Conservation (phyloP, 2,329 filamentous ascomycete genomes). For the Colletotrichum truncatum region DNA sequence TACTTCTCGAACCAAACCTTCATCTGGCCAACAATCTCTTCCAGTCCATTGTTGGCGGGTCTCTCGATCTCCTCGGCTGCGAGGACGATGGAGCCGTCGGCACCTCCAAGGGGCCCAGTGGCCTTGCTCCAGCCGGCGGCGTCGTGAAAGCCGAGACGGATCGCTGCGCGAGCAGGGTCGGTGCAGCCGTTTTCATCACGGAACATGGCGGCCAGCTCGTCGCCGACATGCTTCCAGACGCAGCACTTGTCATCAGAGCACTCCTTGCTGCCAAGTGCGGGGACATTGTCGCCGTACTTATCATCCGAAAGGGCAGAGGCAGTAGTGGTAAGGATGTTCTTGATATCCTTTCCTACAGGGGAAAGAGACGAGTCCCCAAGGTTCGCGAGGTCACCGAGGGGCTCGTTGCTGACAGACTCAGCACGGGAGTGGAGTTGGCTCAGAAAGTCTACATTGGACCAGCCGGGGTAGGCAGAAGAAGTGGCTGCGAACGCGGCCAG, state of each 20-base stretch:
- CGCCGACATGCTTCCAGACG: conserved; percentile 52
- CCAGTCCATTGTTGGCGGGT: conserved; percentile 56
- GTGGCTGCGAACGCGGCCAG: conserved; percentile 11
- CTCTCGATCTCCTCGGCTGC: conserved; percentile 43
- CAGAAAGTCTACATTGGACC: background rate
- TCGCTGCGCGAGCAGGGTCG: conserved; percentile 50
- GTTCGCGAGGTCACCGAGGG: conserved; percentile 50
- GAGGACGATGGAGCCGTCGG: conserved; percentile 55
- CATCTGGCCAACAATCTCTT: conserved; percentile 50
- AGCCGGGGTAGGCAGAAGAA: background rate
- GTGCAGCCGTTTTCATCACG: conserved; percentile 49
- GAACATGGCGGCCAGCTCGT: conserved; percentile 48
- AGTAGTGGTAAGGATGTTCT: conserved; percentile 43
- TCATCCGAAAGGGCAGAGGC: conserved; percentile 16
- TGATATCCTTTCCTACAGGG: conserved; percentile 45
- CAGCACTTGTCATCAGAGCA: conserved; percentile 53
- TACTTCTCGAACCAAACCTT: conserved; percentile 51
- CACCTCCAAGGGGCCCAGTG: conserved; percentile 48
- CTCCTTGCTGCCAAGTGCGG: conserved; percentile 29
- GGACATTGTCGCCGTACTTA: conserved; percentile 31
- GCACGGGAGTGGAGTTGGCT: background rate
- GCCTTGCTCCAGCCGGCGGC: conserved; percentile 52
- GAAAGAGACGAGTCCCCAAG: conserved; percentile 42
- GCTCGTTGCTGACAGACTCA: conserved; percentile 6
- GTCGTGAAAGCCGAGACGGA: conserved; percentile 60